Evolutionary conservation across 2,329 filamentous ascomycete species (phyloP).

Genomic region (Emericellopsis atlantica): DNA sequence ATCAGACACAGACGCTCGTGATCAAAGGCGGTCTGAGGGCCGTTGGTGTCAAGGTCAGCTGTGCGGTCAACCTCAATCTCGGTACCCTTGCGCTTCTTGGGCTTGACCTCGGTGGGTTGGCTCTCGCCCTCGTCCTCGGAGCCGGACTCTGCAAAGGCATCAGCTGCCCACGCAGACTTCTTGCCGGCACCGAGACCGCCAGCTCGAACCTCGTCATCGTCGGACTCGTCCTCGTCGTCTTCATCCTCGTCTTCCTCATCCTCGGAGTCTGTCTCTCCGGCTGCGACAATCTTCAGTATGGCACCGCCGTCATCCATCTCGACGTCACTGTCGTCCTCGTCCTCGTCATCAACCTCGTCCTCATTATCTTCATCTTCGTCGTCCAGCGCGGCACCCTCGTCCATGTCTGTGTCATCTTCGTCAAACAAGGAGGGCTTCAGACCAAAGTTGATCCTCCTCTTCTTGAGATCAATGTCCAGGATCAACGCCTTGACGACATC

Average conservation of each 20-base stretch:
- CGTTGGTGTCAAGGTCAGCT: slow-evolving; percentile 78
- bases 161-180: slow-evolving; percentile 82
- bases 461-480: slow-evolving; percentile 61
- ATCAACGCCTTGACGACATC: slow-evolving; percentile 90
- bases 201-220: slow-evolving; percentile 24
- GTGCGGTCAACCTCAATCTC: slow-evolving; percentile 80
- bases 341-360: slow-evolving; percentile 30
- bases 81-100: slow-evolving; percentile 61
- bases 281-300: slow-evolving; percentile 29
- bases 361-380: slow-evolving; percentile 29
- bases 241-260: slow-evolving; percentile 23
- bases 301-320: slow-evolving; percentile 32
- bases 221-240: slow-evolving; percentile 28
- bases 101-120: slow-evolving; percentile 25
- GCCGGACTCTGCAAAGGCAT: slow-evolving; percentile 46
- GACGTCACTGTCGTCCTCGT: slow-evolving; percentile 34
- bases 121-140: slow-evolving; percentile 16
- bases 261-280: slow-evolving; percentile 26
- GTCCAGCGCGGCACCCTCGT: slow-evolving; percentile 30
- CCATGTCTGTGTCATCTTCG: slow-evolving; percentile 42
- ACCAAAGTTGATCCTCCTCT: slow-evolving; percentile 75
- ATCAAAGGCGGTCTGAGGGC: slow-evolving; percentile 80
- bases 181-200: slow-evolving; percentile 57
- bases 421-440: slow-evolving; percentile 88
- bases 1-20: slow-evolving; percentile 88